Evolutionary conservation across 2,329 filamentous ascomycete genomes (phyloP).

Genomic region (Akanthomyces uredinophilus): DNA sequence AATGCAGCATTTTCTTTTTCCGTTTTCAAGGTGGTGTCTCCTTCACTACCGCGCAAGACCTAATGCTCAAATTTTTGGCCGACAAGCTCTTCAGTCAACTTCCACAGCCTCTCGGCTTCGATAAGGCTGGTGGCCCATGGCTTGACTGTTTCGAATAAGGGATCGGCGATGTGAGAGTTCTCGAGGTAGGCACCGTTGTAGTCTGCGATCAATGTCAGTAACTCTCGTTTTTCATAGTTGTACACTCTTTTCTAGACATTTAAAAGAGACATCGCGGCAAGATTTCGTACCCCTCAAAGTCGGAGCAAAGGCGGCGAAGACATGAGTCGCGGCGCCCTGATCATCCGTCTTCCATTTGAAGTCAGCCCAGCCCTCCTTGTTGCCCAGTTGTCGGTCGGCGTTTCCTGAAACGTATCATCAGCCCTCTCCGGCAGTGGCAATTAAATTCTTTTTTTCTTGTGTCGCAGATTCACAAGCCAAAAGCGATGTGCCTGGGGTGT

Average conservation of each 20-base stretch:
- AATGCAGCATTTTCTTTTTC: no score
- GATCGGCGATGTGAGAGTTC: slow-evolving; percentile 29
- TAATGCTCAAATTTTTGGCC: slow-evolving; percentile 34
- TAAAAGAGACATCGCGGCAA: no score
- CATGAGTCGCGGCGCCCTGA: slow-evolving; percentile 29
- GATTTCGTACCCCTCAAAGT: slow-evolving; percentile 22
- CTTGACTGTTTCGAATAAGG: slow-evolving; percentile 24
- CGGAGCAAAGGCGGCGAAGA: slow-evolving; percentile 35
- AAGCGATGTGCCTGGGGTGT: no score
- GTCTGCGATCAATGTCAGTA: slow-evolving; percentile 18
- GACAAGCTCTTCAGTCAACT: slow-evolving; percentile 41
- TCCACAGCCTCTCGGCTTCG: slow-evolving; percentile 41
- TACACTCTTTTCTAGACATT: no score
- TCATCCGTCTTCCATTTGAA: slow-evolving; percentile 21
- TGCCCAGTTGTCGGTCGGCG: slow-evolving; percentile 21
- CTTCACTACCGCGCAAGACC: background rate
- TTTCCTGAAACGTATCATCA: slow-evolving; percentile 9
- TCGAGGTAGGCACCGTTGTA: slow-evolving; percentile 30
- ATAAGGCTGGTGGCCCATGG: slow-evolving; percentile 28
- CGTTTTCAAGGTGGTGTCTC: no score
- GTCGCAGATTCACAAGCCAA: no score
- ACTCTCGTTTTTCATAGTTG: background rate
- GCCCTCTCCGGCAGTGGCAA: background rate
- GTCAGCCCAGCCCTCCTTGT: slow-evolving; percentile 21
- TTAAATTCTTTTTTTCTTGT: no score